A percentile compares a stretch with the other conserved stretches of the same genome.
phyloP scores from a whole-genome alignment of 805 yeast genomes.

The Candida boleticola region DNA sequence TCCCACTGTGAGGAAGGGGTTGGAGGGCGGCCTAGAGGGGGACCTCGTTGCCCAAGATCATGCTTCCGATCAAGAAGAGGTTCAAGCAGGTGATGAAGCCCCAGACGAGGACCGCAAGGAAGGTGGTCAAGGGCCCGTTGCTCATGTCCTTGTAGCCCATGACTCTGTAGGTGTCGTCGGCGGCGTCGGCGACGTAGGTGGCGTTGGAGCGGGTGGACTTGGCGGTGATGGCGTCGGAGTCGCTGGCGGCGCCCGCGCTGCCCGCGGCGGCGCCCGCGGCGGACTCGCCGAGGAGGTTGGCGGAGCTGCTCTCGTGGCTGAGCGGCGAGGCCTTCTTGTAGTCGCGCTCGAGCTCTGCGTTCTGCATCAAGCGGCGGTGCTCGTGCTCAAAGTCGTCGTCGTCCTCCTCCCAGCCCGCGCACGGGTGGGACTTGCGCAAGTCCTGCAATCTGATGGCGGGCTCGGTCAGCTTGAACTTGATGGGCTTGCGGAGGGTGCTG shows the following conservation, averaged over 20 bases:
- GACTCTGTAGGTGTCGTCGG: constrained; percentile 19
- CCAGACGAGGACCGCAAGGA: constrained; percentile 63
- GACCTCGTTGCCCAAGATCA: constrained; percentile 24
- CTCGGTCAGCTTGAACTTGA: constrained; percentile 28
- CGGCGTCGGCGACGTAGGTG: background rate
- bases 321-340: constrained; percentile 10
- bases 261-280: background rate
- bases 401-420: constrained; percentile 41
- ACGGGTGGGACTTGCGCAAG: constrained; percentile 39
- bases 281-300: background rate
- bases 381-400: constrained; percentile 21
- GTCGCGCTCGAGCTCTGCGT: background rate
- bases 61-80: constrained; percentile 56
- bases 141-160: constrained; percentile 62
- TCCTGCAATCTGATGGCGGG: constrained; percentile 42
- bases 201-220: background rate
- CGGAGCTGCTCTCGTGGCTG: constrained; percentile 7
- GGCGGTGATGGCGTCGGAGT: background rate
- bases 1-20: background rate
- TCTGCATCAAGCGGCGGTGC: background rate
- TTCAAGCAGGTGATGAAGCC: constrained; percentile 68
- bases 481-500: background rate
- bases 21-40: background rate
- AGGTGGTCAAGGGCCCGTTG: constrained; percentile 55
- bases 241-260: background rate